Evolutionary conservation across 495 filamentous ascomycete genomes (phyloP).

Genomic region (Penicillium longicatenatum): DNA sequence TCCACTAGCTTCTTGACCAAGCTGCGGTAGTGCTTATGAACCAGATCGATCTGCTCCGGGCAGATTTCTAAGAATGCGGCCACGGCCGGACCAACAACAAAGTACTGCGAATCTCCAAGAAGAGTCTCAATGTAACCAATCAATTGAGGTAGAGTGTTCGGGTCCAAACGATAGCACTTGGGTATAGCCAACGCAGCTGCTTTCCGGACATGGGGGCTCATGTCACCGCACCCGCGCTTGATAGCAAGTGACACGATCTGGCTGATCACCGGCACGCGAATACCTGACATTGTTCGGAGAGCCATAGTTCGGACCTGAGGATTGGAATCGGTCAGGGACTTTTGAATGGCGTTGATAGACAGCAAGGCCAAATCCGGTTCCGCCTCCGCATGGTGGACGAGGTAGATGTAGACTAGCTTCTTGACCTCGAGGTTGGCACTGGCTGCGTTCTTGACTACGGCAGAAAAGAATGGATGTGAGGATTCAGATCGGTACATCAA

Average conservation of each 20-base stretch:
- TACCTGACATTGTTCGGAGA: conserved; percentile 91
- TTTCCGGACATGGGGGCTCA: conserved; percentile 91
- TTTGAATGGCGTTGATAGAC: conserved; percentile 98
- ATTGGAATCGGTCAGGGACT: conserved; percentile 88
- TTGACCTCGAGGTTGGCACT: conserved; percentile 90
- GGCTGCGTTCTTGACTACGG: conserved; percentile 94
- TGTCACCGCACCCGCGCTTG: conserved; percentile 86
- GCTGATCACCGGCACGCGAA: conserved; percentile 95
- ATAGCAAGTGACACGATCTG: conserved; percentile 97
- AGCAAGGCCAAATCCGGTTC: conserved; percentile 94
- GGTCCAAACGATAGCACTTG: conserved; percentile 94
- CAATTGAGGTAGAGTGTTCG: conserved; percentile 79
- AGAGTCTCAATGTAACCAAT: conserved; percentile 75
- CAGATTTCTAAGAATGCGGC: conserved; percentile 87
- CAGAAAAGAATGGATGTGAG: conserved; percentile 85
- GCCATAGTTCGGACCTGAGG: conserved; percentile 89
- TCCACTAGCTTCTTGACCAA: conserved; percentile 90
- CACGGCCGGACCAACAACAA: conserved; percentile 90
- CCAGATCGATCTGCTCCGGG: conserved; percentile 78
- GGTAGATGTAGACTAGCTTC: conserved; percentile 97
- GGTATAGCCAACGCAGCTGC: conserved; percentile 94
- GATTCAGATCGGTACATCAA: conserved; percentile 90
- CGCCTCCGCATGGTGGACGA: conserved; percentile 91
- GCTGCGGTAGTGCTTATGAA: conserved; percentile 85
- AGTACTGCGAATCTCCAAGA: conserved; percentile 89